These are phyloP conservation scores for Camelina sativa DNA, from an alignment of 345 rosid species.

Conservation along the genomic window DNA sequence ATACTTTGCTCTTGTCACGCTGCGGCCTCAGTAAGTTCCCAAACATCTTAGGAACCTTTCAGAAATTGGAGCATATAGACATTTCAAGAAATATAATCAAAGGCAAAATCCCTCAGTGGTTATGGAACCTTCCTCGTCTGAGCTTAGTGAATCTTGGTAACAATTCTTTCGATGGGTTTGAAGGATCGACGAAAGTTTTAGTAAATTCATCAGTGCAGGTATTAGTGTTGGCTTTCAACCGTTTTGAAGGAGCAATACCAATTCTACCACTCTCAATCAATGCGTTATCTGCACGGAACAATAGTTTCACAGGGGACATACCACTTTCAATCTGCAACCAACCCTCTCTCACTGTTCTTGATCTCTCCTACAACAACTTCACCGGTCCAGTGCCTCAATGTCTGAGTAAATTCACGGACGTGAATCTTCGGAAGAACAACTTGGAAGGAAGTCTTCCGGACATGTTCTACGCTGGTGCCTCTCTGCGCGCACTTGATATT, in stretches of 20 bases:
- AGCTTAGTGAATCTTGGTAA: rapidly evolving
- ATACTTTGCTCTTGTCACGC: rapidly evolving
- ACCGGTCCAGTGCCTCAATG: neutral
- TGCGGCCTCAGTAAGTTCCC: neutral
- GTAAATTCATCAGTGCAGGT: neutral
- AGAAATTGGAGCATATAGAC: neutral
- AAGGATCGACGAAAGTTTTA: neutral
- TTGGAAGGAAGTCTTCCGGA: neutral
- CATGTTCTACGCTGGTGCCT: neutral
- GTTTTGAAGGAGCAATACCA: neutral
- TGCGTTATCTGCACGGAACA: neutral
- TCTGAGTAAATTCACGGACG: neutral
- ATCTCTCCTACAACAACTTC: neutral
- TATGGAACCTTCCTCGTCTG: slow-evolving; percentile 3
- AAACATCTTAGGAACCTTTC: neutral
- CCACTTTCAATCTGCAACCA: neutral
- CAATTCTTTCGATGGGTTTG: neutral
- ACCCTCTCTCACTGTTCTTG: neutral
- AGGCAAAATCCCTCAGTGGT: neutral
- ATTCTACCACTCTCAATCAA: neutral
- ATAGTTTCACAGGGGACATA: neutral
- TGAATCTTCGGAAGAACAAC: neutral
- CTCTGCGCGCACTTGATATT: neutral
- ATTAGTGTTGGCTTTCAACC: rapidly evolving
- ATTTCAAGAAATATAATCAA: no score